Conservation (phyloP, 148 eudicot genomes). For the Beta vulgaris region DNA sequence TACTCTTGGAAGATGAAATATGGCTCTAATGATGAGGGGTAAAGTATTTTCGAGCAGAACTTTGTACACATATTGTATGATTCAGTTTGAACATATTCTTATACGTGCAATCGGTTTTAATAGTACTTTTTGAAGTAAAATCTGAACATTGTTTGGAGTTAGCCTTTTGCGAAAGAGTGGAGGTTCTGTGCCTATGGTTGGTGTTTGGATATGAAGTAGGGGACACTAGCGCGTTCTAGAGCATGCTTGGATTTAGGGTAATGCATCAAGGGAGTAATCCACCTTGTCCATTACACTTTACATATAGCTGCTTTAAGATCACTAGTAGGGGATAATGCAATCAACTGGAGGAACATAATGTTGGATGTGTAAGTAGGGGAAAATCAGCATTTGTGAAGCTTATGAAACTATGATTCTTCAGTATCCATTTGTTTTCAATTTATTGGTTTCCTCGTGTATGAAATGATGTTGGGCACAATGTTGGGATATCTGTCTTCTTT, state of each 20-base stretch:
- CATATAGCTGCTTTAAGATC: not conserved
- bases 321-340: not conserved
- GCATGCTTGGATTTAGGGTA: too few relatives aligned
- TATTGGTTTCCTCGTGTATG: not conserved
- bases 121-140: not conserved
- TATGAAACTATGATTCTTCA: not conserved
- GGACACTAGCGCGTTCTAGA: not conserved
- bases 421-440: not conserved
- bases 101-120: too few relatives aligned
- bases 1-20: not conserved
- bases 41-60: too few relatives aligned
- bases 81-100: too few relatives aligned
- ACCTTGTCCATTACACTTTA: not conserved
- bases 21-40: not conserved
- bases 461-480: not conserved
- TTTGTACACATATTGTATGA: too few relatives aligned
- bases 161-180: not conserved
- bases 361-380: too few relatives aligned
- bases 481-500: not conserved
- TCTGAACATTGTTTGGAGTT: not conserved
- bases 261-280: too few relatives aligned
- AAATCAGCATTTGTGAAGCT: not conserved
- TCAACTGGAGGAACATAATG: not conserved
- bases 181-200: not conserved
- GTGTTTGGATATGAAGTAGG: not conserved